These are phyloP conservation scores for Ammopiptanthus mongolicus DNA, from an alignment of 306 rosid species.

Conservation along the genomic window DNA sequence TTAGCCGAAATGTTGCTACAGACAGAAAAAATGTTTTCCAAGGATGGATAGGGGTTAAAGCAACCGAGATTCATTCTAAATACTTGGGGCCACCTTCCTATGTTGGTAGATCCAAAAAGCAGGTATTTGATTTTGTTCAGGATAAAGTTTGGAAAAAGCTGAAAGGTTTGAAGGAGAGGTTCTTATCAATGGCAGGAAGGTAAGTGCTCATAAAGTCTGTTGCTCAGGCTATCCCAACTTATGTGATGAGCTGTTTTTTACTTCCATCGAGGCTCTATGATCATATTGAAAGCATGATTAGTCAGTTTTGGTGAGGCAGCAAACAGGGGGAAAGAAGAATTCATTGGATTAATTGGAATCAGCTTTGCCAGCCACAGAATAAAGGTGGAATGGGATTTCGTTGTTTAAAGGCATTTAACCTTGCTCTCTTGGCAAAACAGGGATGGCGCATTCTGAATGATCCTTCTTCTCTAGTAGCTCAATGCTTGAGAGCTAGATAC, in stretches of 20 bases:
- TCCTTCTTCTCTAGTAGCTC: too few species aligned
- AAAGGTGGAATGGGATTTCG: too few species aligned
- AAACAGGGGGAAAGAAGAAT: too few species aligned
- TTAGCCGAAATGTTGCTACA: not conserved
- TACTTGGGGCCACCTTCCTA: not conserved
- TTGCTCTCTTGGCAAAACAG: too few species aligned
- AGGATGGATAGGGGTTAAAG: not conserved
- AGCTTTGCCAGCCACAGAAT: too few species aligned
- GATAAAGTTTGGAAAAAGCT: not conserved
- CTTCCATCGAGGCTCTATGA: not conserved
- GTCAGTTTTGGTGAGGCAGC: not conserved
- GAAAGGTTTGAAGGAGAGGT: not conserved
- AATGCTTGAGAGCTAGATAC: too few species aligned
- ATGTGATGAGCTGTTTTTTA: not conserved
- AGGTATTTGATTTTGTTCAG: not conserved
- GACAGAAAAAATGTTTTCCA: not conserved
- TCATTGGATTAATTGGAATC: too few species aligned
- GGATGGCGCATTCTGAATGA: too few species aligned
- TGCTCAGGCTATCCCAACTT: not conserved
- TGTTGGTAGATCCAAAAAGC: not conserved
- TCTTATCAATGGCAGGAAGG: not conserved
- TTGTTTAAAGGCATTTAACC: too few species aligned
- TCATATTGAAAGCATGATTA: not conserved
- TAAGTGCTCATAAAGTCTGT: not conserved
- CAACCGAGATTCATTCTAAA: not conserved